Evolutionary conservation across 495 filamentous ascomycete species (phyloP), one percentile per base, ranked within the genome.

Genomic region (Xylaria longipes): DNA sequence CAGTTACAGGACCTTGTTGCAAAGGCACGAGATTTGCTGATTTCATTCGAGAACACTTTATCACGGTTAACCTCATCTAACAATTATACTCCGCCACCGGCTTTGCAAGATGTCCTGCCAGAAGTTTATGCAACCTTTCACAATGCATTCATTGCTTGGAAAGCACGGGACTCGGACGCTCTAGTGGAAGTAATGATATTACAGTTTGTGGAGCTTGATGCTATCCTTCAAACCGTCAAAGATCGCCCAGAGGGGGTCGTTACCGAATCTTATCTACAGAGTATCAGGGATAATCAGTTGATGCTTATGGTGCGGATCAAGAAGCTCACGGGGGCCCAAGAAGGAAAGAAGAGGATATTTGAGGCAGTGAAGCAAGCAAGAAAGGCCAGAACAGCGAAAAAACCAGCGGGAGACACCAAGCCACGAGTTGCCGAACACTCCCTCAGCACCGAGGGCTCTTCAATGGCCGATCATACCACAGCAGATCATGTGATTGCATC

Each of bases 151-250:
- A 91, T 94, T 73, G 92, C 94, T 12, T 99, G 96, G 96, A 97
- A 98, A 79, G 88, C 94, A 11, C 90, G 94, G 65, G 96, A 99
- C 79, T 96, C 95, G 1, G 91, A 89, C 57, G 92, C 94, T 5
- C 81, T 99, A 41, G 91, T 98, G 69, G 93, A 97, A 72, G 93
- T 95, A 65, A 98, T 99, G 96, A 86, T 98, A 31, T 91, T 94
- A 57, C 94, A 97, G 78, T 98, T 97, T 79, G 92, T 97, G 39
- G 95, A 97, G 79, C 84, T 99, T 22, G 96, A 99, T 78, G 89
- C 94, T 31, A 99, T 99, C 41, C 97, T 94, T 91, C 94, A 97
- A 77, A 95, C 93, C 11, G 95, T 98, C 77, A 98, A 98, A 75
- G 90, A 97, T 78, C 93, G 95, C 72, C 91, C 87, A 25, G 91